Evolutionary conservation across 306 rosid genomes (phyloP).

Genomic region (Psophocarpus tetragonolobus): DNA sequence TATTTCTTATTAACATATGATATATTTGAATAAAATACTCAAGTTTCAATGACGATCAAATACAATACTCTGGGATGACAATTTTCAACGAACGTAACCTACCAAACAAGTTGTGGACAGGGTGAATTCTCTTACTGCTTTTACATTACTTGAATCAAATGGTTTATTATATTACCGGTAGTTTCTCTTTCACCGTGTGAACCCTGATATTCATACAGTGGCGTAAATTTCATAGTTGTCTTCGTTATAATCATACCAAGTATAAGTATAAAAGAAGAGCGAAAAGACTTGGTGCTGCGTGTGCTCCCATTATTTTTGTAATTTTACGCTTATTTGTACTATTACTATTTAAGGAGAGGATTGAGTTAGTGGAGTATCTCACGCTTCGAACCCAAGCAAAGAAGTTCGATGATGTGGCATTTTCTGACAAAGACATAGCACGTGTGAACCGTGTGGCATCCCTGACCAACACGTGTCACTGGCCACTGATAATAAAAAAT

Average conservation of each 20-base stretch:
- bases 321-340: neutral
- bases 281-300: neutral
- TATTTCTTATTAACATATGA: neutral
- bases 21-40: neutral
- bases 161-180: neutral
- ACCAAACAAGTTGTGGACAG: neutral
- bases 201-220: neutral
- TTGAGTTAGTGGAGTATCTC: slow-evolving; percentile 39
- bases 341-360: neutral
- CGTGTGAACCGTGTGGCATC: slow-evolving; percentile 47
- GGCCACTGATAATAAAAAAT: neutral
- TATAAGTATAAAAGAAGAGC: neutral
- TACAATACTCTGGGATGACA: neutral
- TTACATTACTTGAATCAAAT: neutral
- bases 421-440: slow-evolving; percentile 55
- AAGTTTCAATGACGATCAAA: neutral
- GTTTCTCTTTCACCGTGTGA: slow-evolving; percentile 23
- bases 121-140: neutral
- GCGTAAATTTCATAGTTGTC: neutral
- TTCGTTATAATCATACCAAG: neutral
- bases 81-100: neutral
- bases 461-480: slow-evolving; percentile 35
- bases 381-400: slow-evolving; percentile 64
- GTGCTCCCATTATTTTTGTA: neutral
- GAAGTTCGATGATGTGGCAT: slow-evolving; percentile 53